Base-by-base conservation (phyloP, 371 early-diverging fungal genomes). In the Circinella umbellata region DNA sequence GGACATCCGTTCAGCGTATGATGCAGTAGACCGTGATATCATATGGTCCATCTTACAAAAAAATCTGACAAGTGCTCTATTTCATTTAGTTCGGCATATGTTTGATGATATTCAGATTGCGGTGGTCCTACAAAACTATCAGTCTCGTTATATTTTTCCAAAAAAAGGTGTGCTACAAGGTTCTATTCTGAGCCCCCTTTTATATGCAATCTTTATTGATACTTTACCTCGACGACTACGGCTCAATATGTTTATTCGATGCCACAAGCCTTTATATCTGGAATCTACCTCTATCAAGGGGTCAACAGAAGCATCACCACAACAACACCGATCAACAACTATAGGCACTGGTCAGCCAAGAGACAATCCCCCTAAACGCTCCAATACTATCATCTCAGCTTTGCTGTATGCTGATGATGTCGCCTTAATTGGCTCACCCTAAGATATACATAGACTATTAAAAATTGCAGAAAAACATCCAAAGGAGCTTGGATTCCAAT, bases 1-100 rank as follows among this genome's bases (percentile, higher is more conserved):
- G n/a, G 75, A 78, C 27, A 78, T 73, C 17, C 69, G 74, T 39
- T 51, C 69, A 27, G 78, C 73, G 0, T 75, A 75, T 38, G 71
- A 71, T 39, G 64, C 70, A 1, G 66, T 69, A 0, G 63, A 76
- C 42, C 53, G 76, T 2, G 38, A 54, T 2, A 37, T 68, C 47
- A 73, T 72, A 14, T 76, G 76, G 76, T 14, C 51, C 1, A 11
- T 20, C 18, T 34, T 65, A 35, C 1, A 47, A 14, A 34, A 20
- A 35, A 6, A 18, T 8, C 10, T 59, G 18, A 8, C 15, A 3
- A 18, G 39, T 15, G 42, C 67, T 9, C 37, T 66, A 0, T 53
- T 66, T 9, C 55, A 55, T 5, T 39, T 76, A 1, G 47, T 72
- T 0, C 63, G 49, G 1, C 63, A 73, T 20, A 51, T 76, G 10